phyloP scores from a whole-genome alignment of 116 monocot genomes.

The Dioscorea cayenensis region DNA sequence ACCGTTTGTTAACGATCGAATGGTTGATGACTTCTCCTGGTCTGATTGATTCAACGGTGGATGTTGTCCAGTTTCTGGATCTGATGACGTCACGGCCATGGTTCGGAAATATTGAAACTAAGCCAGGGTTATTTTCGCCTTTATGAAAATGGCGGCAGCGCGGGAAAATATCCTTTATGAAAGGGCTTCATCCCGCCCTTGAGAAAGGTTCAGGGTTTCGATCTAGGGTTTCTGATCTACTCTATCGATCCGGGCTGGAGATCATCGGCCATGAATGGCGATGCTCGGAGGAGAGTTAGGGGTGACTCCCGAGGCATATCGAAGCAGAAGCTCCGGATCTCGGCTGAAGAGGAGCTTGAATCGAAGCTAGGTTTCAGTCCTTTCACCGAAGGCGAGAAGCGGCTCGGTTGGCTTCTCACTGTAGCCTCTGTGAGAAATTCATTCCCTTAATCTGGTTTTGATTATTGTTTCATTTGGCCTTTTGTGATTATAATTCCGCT shows the following conservation, averaged over 20 bases:
- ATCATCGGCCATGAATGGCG: constrained; percentile 22
- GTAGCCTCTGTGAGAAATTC: constrained; percentile 51
- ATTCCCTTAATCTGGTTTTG: background rate
- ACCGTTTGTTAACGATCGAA: too few species aligned
- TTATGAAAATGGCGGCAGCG: background rate
- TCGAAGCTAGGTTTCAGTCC: constrained; percentile 71
- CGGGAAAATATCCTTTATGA: background rate
- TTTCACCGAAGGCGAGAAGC: constrained; percentile 80
- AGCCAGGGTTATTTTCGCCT: background rate
- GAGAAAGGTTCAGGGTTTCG: background rate
- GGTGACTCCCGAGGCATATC: constrained; percentile 24
- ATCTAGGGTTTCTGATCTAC: background rate
- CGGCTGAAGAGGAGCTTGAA: constrained; percentile 72
- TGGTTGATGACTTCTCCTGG: too few species aligned
- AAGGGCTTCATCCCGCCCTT: background rate
- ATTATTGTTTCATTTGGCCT: background rate
- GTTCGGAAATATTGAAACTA: too few species aligned
- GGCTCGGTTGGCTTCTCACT: constrained; percentile 96
- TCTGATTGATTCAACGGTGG: too few species aligned
- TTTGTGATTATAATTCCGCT: background rate
- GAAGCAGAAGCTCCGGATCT: constrained; percentile 64
- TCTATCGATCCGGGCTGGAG: background rate
- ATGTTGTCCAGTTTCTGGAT: too few species aligned
- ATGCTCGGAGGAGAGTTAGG: constrained; percentile 32
- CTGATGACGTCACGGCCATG: too few species aligned